These are phyloP conservation scores for Casuarina equisetifolia DNA, from an alignment of 306 rosid genomes.

Conservation along the genomic window DNA sequence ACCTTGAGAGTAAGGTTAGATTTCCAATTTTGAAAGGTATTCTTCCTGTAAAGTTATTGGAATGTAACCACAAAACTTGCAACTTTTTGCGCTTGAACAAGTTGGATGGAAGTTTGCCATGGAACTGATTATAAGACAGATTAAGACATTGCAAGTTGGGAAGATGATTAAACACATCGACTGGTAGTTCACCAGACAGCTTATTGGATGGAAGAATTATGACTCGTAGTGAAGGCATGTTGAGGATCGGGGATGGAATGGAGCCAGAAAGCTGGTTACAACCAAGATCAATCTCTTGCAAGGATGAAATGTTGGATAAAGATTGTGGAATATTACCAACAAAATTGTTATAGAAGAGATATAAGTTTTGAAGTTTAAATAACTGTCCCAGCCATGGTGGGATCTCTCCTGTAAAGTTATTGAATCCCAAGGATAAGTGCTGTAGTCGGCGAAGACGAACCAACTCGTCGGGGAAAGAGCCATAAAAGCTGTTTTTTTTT, in stretches of 20 bases:
- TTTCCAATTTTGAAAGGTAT: no score
- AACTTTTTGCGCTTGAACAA: constrained; percentile 13
- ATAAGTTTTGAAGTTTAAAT: not conserved
- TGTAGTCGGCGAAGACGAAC: not conserved
- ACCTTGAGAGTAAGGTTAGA: not conserved
- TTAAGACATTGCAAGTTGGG: not conserved
- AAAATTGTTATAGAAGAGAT: not conserved
- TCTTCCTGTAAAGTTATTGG: constrained; percentile 5
- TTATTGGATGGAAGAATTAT: not conserved
- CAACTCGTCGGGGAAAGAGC: not conserved
- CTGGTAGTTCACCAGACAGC: constrained; percentile 5
- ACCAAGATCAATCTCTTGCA: not conserved
- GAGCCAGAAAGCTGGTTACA: not conserved
- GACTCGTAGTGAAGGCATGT: constrained; percentile 8
- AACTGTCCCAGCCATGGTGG: not conserved
- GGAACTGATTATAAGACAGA: not conserved
- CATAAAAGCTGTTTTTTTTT: not conserved
- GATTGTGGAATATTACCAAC: not conserved
- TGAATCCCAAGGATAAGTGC: not conserved
- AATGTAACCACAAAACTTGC: not conserved
- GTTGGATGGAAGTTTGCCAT: constrained; percentile 25
- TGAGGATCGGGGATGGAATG: constrained; percentile 10
- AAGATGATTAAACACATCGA: constrained; percentile 14
- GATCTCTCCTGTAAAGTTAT: not conserved
- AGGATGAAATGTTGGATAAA: not conserved